Evolutionary conservation across 192 early-diverging fungal species (phyloP), one percentile per base, ranked within the genome.

Genomic region (Diversispora eburnea): DNA sequence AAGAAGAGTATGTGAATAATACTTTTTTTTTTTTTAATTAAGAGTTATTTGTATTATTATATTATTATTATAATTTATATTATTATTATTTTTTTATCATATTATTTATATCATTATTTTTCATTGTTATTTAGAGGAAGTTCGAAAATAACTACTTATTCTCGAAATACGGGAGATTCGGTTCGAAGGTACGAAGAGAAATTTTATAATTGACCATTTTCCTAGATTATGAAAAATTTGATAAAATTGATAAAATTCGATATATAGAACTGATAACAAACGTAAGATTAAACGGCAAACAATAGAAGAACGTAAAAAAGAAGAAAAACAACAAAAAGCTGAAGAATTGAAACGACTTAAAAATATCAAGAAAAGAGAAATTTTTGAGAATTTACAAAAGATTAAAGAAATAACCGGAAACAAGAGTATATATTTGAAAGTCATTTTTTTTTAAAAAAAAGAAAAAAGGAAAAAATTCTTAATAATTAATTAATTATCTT

Each of bases 301-400:
- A 3, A 78, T 83, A 49, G 88, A 89, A 70, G 85, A 91, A 41
- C 86, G 90, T 73, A 94, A 96, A 83, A 76, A 81, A 20, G 88
- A 88, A 59, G 85, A 90, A 57, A 94, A 92, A 77, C 56, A 75
- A 45, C 76, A 84, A 39, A 90, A 93, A 79, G 78, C 81, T 9
- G 91, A 98, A 77, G 95, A 97, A 76, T 86, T 98, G 42, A 94
- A 95, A 78, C 87, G 92, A 63, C 79, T 96, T 54, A 95, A 95
- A 87, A 96, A 95, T 77, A 79, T 92, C 54, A 98, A 97, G 86
- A 93, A 89, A 77, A 87, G 89, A 79, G 94, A 95, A 74, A 91
- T 98, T 63, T 81, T 87, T 46, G 85, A 91, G 47, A 89, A 91
- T 47, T 84, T 99, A 45, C 84, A 88, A 65, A 87, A 94, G 78